Evolutionary conservation across 2,329 filamentous ascomycete species (phyloP).

Genomic region (Colletotrichum cereale): DNA sequence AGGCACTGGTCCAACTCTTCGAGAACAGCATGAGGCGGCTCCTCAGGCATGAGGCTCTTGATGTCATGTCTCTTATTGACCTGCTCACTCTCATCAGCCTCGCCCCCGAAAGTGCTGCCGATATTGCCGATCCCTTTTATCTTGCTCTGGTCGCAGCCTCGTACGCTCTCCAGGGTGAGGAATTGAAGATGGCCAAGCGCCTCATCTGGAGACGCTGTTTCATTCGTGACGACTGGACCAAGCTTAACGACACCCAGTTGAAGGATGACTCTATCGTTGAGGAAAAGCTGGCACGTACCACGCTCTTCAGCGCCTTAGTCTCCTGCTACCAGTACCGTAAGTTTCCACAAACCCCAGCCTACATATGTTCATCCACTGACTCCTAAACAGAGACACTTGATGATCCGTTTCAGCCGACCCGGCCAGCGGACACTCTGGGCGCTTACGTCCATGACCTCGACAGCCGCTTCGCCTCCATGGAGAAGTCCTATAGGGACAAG

Average conservation of each 20-base stretch:
- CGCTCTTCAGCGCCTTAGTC: constrained; percentile 75
- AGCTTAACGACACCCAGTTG: constrained; percentile 81
- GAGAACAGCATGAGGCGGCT: constrained; percentile 77
- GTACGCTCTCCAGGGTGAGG: constrained; percentile 66
- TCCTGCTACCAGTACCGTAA: constrained; percentile 74
- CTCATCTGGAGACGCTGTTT: constrained; percentile 90
- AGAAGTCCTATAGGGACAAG: constrained; percentile 73
- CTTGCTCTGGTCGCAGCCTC: constrained; percentile 75
- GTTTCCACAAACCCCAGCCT: constrained; percentile 39
- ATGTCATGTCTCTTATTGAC: constrained; percentile 75
- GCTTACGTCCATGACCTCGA: constrained; percentile 73
- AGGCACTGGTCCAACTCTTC: constrained; percentile 78
- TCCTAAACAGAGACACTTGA: constrained; percentile 55
- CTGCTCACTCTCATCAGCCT: constrained; percentile 80
- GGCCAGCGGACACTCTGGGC: constrained; percentile 67
- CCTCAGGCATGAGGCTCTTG: constrained; percentile 78
- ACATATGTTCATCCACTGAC: constrained; percentile 45
- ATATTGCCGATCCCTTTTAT: constrained; percentile 78
- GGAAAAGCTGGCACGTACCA: constrained; percentile 72
- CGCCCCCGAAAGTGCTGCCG: constrained; percentile 60
- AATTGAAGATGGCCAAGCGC: constrained; percentile 68
- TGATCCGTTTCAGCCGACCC: constrained; percentile 58
- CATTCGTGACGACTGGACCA: constrained; percentile 86
- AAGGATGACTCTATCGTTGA: constrained; percentile 79
- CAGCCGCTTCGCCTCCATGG: constrained; percentile 69